Conservation (phyloP, 768 basidiomycete species). For the Rubroboletus pulcherrimus region DNA sequence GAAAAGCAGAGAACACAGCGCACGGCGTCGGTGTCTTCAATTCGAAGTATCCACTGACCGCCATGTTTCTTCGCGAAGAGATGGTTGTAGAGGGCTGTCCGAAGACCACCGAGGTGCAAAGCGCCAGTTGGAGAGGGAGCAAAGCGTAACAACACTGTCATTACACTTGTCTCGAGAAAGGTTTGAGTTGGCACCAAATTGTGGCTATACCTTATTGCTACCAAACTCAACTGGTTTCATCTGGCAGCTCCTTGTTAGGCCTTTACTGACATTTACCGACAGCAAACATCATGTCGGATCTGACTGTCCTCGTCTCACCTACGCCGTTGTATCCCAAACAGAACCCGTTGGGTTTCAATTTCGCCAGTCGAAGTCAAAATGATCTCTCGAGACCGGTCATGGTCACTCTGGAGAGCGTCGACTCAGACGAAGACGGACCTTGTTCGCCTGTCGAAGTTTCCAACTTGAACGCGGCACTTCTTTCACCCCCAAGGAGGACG, state of each 20-base stretch:
- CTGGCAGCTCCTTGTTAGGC: neutral
- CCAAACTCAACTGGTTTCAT: neutral
- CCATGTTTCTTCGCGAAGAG: constrained; percentile 75
- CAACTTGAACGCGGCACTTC: constrained; percentile 16
- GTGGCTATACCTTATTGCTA: no score
- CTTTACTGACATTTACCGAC: neutral
- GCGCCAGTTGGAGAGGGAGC: constrained; percentile 96
- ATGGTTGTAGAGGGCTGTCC: constrained; percentile 93
- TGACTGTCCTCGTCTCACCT: constrained; percentile 33
- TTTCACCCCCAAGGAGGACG: constrained; percentile 29
- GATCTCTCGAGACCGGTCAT: constrained; percentile 30
- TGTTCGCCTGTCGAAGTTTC: constrained; percentile 25
- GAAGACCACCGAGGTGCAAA: constrained; percentile 89
- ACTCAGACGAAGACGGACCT: constrained; percentile 21
- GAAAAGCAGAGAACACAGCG: constrained; percentile 21
- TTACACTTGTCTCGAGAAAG: neutral
- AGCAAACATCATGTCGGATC: constrained; percentile 25
- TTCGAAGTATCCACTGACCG: constrained; percentile 87
- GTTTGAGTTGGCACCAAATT: neutral
- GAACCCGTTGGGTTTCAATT: constrained; percentile 26
- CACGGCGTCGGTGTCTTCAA: constrained; percentile 95
- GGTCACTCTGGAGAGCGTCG: constrained; percentile 29
- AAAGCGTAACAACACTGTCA: constrained; percentile 76
- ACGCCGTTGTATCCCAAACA: constrained; percentile 25
- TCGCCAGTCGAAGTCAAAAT: constrained; percentile 28